phyloP scores from a whole-genome alignment of 306 rosid species.

The Quercus agrifolia region DNA sequence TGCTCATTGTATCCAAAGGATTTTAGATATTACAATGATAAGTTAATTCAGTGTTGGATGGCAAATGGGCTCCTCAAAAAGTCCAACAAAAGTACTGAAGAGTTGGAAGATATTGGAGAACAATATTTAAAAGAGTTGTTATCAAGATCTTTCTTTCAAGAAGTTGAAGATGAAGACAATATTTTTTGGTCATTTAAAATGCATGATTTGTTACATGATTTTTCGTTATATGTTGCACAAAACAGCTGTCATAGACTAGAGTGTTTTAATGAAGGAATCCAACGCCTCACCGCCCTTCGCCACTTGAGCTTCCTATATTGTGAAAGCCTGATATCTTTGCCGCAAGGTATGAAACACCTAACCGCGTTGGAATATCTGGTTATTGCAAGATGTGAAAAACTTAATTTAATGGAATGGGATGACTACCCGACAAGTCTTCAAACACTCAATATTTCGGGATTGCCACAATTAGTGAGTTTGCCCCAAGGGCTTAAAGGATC shows the following conservation, averaged over 20 bases:
- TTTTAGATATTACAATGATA: neutral
- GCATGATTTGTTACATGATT: conserved; percentile 20
- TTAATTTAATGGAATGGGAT: too few species aligned
- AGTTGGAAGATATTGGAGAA: conserved; percentile 26
- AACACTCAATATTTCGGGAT: accelerated
- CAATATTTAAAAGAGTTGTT: conserved; percentile 16
- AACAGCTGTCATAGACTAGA: neutral
- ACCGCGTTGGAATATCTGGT: too few species aligned
- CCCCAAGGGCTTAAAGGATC: too few species aligned
- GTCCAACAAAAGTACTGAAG: neutral
- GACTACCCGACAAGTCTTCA: too few species aligned
- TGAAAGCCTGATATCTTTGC: too few species aligned
- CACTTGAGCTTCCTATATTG: accelerated
- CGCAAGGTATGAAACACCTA: too few species aligned
- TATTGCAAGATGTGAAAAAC: too few species aligned
- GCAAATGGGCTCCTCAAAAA: conserved; percentile 21
- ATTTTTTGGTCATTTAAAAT: neutral
- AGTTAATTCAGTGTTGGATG: conserved; percentile 27
- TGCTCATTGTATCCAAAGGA: conserved; percentile 30
- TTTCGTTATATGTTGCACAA: conserved; percentile 14
- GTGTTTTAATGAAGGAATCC: too few species aligned
- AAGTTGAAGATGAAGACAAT: neutral
- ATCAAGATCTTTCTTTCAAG: conserved; percentile 21
- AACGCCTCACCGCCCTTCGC: too few species aligned
- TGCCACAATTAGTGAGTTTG: too few species aligned